A percentile compares a stretch with the other conserved stretches of the same genome.
Evolutionary conservation across 208 protist genomes (phyloP).

Genomic region (Chromosphaera perkinsii): DNA sequence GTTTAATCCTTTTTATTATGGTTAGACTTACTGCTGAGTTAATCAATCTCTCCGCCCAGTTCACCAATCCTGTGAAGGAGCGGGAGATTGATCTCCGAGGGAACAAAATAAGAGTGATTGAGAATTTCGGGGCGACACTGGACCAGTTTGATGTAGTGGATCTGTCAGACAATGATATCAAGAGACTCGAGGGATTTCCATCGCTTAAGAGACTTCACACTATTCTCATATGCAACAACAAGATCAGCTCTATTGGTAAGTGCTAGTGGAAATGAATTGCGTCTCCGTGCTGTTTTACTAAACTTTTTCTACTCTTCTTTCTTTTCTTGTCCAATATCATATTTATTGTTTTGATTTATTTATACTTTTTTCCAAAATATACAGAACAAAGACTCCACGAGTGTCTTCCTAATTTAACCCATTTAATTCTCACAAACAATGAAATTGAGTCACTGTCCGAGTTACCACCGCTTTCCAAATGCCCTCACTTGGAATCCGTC

Average conservation of each 20-base stretch:
- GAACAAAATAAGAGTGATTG: constrained; percentile 35
- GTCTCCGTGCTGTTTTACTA: no score
- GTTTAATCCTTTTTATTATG: constrained; percentile 5
- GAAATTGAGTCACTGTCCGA: constrained; percentile 51
- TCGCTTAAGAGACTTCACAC: constrained; percentile 56
- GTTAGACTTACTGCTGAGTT: constrained; percentile 23
- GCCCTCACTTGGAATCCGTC: constrained; percentile 32
- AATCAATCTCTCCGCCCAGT: constrained; percentile 25
- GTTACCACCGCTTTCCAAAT: constrained; percentile 33
- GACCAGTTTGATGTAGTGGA: constrained; percentile 77
- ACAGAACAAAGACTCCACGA: no score
- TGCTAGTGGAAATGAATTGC: no score
- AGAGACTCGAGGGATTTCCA: constrained; percentile 65
- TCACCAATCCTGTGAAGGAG: constrained; percentile 29
- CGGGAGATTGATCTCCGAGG: constrained; percentile 30
- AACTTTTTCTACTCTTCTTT: no score
- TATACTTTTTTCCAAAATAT: no score
- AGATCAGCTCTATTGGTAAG: constrained; percentile 46
- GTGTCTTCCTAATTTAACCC: constrained; percentile 57
- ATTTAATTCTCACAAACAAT: constrained; percentile 67
- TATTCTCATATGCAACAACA: constrained; percentile 69
- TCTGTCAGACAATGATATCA: constrained; percentile 70
- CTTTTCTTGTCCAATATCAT: no score
- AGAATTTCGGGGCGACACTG: constrained; percentile 37
- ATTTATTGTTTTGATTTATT: no score